A percentile compares a stretch with the other conserved stretches of the same genome.
phyloP scores from a whole-genome alignment of 331 rosid species.

The Quercus phellos region DNA sequence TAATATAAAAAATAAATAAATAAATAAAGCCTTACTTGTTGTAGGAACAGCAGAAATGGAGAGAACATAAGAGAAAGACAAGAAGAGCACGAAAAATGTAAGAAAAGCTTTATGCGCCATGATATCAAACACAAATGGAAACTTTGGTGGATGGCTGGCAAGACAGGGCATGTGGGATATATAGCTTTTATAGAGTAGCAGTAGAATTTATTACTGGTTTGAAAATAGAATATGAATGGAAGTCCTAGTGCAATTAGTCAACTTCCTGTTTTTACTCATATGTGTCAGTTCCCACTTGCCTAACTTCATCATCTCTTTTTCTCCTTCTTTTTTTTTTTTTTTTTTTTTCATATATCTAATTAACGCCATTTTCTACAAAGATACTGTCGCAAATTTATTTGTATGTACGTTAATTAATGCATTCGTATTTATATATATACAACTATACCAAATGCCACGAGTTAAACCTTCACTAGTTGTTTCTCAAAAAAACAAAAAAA shows the following conservation, averaged over 20 bases:
- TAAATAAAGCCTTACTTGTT: slow-evolving; percentile 34
- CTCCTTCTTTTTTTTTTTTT: fast-evolving
- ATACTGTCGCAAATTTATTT: neutral
- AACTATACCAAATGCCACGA: neutral
- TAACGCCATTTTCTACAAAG: neutral
- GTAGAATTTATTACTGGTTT: neutral
- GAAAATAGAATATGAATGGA: neutral
- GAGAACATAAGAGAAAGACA: slow-evolving; percentile 24
- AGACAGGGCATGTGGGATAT: neutral
- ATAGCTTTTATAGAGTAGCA: neutral
- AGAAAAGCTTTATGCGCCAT: slow-evolving; percentile 28
- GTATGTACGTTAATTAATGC: neutral
- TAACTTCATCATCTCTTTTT: neutral
- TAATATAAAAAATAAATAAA: neutral
- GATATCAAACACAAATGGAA: neutral
- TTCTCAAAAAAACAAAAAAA: too few species aligned
- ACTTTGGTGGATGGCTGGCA: too few species aligned
- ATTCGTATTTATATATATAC: neutral
- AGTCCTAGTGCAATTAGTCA: slow-evolving; percentile 21
- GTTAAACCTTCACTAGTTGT: neutral
- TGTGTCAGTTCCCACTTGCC: slow-evolving; percentile 5
- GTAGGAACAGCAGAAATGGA: slow-evolving; percentile 33
- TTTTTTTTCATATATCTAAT: neutral
- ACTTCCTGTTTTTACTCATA: neutral
- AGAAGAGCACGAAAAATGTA: slow-evolving; percentile 13